These are phyloP conservation scores for Mycena vulgaris DNA, from an alignment of 768 basidiomycete species.

Conservation along the genomic window DNA sequence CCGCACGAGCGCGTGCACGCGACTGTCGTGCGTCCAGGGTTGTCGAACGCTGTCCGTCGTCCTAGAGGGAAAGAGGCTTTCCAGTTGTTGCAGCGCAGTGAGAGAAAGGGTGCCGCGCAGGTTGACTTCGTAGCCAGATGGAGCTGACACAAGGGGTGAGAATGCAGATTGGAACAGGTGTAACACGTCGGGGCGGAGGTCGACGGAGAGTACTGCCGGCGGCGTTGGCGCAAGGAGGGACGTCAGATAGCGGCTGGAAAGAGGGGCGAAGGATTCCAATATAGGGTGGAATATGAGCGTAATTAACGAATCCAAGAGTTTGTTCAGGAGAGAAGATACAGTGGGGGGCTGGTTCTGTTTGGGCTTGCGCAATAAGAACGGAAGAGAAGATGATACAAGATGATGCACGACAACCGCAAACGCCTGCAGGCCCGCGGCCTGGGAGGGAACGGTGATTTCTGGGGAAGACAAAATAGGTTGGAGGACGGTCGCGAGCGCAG, in stretches of 20 bases:
- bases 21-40: conserved; percentile 35
- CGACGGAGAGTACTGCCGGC: conserved; percentile 32
- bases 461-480: conserved; percentile 47
- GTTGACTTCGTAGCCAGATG: conserved; percentile 37
- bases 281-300: conserved; percentile 37
- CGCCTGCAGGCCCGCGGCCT: conserved; percentile 28
- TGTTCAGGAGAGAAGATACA: conserved; percentile 34
- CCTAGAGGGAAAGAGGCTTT: conserved; percentile 45
- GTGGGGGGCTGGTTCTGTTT: conserved; percentile 10
- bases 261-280: conserved; percentile 29
- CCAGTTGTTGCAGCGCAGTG: conserved; percentile 57
- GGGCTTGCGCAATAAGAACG: conserved; percentile 37
- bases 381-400: conserved; percentile 26
- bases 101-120: conserved; percentile 52
- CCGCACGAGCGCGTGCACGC: conserved; percentile 57
- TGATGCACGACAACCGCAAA: conserved; percentile 16
- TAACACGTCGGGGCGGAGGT: conserved; percentile 48
- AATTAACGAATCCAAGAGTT: conserved; percentile 33
- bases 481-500: conserved; percentile 45
- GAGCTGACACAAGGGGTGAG: conserved; percentile 32
- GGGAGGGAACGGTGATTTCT: conserved; percentile 33
- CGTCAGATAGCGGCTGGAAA: conserved; percentile 29
- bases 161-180: conserved; percentile 44
- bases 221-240: conserved; percentile 25
- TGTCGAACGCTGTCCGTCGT: conserved; percentile 15